phyloP scores from a whole-genome alignment of 139 green algal species.

The Coccomyxa sp. region DNA sequence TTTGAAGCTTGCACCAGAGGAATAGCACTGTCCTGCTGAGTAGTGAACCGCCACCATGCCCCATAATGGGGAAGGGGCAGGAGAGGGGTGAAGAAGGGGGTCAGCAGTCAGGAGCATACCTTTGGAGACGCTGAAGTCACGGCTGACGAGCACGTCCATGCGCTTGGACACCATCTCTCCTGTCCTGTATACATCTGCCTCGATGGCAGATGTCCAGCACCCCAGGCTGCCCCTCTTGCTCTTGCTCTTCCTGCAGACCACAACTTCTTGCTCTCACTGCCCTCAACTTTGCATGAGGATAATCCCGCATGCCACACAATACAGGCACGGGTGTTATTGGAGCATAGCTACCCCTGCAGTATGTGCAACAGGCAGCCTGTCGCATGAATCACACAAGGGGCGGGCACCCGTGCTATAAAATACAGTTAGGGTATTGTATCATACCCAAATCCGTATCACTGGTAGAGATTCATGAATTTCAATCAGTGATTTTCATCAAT shows the following conservation, averaged over 20 bases:
- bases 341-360: neutral
- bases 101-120: neutral
- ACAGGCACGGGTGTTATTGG: neutral
- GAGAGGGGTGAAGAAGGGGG: too few relatives aligned
- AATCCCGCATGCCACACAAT: neutral
- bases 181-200: constrained; percentile 4
- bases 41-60: too few relatives aligned
- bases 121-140: constrained; percentile 4
- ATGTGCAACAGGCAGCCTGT: neutral
- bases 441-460: too few relatives aligned
- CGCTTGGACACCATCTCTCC: constrained; percentile 4
- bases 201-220: constrained; percentile 3
- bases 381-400: neutral
- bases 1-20: too few relatives aligned
- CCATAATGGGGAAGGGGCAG: too few relatives aligned
- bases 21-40: too few relatives aligned
- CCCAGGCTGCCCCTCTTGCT: neutral
- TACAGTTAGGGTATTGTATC: neutral
- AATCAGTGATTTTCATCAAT: too few relatives aligned
- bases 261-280: neutral
- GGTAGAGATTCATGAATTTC: too few relatives aligned
- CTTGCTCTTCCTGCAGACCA: neutral
- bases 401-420: neutral
- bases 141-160: constrained; percentile 3
- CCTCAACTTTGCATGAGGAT: neutral